Percentiles rank a stretch among this genome's conserved stretches.
Evolutionary conservation across 2,329 filamentous ascomycete genomes (phyloP).

Genomic region (Ophiostoma australiae): DNA sequence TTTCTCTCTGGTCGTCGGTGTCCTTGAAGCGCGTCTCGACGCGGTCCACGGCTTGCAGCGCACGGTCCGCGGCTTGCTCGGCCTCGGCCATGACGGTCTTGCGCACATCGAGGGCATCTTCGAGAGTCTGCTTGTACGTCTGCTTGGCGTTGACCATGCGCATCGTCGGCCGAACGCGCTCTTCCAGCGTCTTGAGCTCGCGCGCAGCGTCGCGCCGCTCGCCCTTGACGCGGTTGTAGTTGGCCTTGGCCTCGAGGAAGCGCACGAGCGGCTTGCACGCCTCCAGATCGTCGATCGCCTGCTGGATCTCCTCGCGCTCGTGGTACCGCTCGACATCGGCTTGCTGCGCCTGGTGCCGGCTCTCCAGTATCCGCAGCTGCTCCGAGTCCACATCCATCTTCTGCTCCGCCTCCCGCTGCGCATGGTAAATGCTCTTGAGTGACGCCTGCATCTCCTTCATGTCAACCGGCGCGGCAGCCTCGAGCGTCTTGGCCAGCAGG

Average conservation of each 20-base stretch:
- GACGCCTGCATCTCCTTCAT: slow-evolving; percentile 74
- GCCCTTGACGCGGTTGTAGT: slow-evolving; percentile 49
- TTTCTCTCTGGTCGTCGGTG: slow-evolving; percentile 47
- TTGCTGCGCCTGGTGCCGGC: slow-evolving; percentile 67
- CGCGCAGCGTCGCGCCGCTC: slow-evolving; percentile 43
- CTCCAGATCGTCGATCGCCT: slow-evolving; percentile 60
- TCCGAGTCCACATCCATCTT: slow-evolving; percentile 57
- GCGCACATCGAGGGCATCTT: slow-evolving; percentile 51
- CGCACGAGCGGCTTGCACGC: slow-evolving; percentile 60
- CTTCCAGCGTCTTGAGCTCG: slow-evolving; percentile 56
- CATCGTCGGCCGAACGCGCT: slow-evolving; percentile 60
- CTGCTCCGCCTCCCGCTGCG: slow-evolving; percentile 60
- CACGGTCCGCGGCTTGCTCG: slow-evolving; percentile 48
- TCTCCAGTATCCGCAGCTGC: slow-evolving; percentile 61
- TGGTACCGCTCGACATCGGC: slow-evolving; percentile 78
- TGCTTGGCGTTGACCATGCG: slow-evolving; percentile 65
- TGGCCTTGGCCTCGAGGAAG: slow-evolving; percentile 53
- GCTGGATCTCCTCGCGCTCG: slow-evolving; percentile 65
- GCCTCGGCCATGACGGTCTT: slow-evolving; percentile 49
- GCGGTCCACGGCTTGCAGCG: slow-evolving; percentile 40
- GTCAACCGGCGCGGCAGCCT: slow-evolving; percentile 76
- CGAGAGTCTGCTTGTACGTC: slow-evolving; percentile 56
- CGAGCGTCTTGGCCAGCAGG: slow-evolving; percentile 76
- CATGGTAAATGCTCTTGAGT: slow-evolving; percentile 64
- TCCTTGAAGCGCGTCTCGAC: slow-evolving; percentile 40